Percentiles rank a stretch among this genome's conserved stretches.
These are phyloP conservation scores for Eudorina sp. DNA, from an alignment of 139 green algal genomes.

Conservation along the genomic window DNA sequence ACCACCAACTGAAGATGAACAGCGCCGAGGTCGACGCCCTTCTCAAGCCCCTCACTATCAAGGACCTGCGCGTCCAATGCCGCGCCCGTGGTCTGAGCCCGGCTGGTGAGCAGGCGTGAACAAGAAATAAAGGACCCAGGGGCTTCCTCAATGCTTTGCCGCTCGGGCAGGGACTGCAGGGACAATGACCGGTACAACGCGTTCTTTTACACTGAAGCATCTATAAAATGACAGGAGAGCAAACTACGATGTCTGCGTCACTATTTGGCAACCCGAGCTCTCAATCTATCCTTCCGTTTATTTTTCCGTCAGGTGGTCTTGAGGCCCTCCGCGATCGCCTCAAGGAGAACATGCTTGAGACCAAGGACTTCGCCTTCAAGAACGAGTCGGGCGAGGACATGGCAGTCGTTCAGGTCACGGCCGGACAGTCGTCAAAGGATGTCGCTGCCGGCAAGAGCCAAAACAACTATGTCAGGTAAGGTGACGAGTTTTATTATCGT, in stretches of 20 bases:
- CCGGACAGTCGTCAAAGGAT: constrained; percentile 37
- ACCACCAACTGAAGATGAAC: constrained; percentile 37
- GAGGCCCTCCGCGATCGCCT: constrained; percentile 58
- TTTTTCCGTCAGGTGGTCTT: constrained; percentile 34
- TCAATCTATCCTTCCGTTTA: background rate
- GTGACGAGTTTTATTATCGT: background rate
- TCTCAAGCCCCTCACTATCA: constrained; percentile 49
- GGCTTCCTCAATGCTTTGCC: too few relatives aligned
- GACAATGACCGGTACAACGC: too few relatives aligned
- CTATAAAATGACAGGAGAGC: too few relatives aligned
- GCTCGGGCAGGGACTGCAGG: too few relatives aligned
- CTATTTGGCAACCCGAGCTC: too few relatives aligned
- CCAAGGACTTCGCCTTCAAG: constrained; percentile 61
- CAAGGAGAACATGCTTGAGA: constrained; percentile 56
- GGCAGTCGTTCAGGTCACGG: constrained; percentile 37
- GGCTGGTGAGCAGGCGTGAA: constrained; percentile 39
- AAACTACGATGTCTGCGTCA: too few relatives aligned
- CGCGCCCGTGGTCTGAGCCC: constrained; percentile 51
- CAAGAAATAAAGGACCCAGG: too few relatives aligned
- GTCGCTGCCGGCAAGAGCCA: constrained; percentile 6
- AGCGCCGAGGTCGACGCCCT: constrained; percentile 42
- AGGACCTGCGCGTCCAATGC: constrained; percentile 57
- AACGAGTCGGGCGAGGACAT: constrained; percentile 54
- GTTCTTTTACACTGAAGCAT: too few relatives aligned
- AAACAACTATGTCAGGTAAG: constrained; percentile 60